phyloP scores from a whole-genome alignment of 2,329 filamentous ascomycete genomes.

The Diplodia corticola region DNA sequence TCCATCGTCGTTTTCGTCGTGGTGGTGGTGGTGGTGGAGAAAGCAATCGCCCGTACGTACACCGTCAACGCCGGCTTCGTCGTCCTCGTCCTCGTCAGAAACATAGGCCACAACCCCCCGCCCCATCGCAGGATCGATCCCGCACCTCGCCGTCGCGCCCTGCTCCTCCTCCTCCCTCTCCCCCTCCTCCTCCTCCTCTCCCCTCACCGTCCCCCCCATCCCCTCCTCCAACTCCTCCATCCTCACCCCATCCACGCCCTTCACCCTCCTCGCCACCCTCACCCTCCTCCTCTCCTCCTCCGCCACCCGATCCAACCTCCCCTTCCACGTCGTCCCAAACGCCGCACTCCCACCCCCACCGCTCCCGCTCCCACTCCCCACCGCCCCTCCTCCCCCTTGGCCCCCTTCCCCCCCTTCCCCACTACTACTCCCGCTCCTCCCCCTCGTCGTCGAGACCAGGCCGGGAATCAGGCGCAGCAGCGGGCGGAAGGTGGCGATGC shows the following conservation, averaged over 20 bases:
- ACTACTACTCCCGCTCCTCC: not conserved
- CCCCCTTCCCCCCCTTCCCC: not conserved
- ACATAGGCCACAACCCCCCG: not conserved
- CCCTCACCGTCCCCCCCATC: too few relatives aligned
- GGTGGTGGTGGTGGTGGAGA: not conserved
- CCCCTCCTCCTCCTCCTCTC: not conserved
- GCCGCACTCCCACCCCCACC: not conserved
- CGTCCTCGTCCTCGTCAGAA: not conserved
- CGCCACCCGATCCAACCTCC: not conserved
- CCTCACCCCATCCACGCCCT: not conserved
- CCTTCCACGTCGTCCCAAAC: slow-evolving; percentile 6
- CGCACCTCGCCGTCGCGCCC: not conserved
- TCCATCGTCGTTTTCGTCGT: not conserved
- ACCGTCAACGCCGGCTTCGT: not conserved
- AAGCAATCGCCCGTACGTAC: not conserved
- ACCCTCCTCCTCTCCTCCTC: not conserved
- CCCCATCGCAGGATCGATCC: too few relatives aligned
- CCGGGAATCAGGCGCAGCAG: not conserved
- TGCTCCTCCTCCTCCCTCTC: not conserved
- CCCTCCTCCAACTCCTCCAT: too few relatives aligned
- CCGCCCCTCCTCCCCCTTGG: not conserved
- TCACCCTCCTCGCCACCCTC: not conserved
- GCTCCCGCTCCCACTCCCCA: not conserved
- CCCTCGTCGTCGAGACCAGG: not conserved
- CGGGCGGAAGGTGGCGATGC: slow-evolving; percentile 1